These are phyloP conservation scores for Fusarium paranaense DNA, from an alignment of 2,329 filamentous ascomycete species.

Conservation along the genomic window DNA sequence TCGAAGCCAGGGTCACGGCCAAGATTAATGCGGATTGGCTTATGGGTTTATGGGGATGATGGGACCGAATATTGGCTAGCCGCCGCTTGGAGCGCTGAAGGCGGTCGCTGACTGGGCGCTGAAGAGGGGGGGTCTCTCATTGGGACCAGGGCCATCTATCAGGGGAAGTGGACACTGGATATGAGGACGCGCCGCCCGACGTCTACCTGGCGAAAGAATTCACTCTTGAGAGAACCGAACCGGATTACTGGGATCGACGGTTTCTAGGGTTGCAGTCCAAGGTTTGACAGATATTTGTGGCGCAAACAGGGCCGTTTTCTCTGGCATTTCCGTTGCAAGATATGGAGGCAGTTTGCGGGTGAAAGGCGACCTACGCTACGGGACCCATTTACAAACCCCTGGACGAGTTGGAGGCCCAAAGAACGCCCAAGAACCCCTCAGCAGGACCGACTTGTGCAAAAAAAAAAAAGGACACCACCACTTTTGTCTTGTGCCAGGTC, in stretches of 20 bases:
- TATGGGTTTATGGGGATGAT: conserved; percentile 29
- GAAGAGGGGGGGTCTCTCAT: neutral
- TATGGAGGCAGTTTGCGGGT: neutral
- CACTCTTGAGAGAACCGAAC: neutral
- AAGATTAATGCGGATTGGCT: conserved; percentile 36
- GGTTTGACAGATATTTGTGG: conserved; percentile 5
- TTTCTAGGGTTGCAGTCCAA: neutral
- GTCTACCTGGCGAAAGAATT: conserved; percentile 18
- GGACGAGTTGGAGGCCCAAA: neutral
- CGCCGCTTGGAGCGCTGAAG: conserved; percentile 21
- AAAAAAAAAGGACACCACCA: neutral
- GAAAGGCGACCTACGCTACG: neutral
- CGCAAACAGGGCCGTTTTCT: neutral
- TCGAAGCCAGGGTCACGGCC: conserved; percentile 22
- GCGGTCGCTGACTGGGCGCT: conserved; percentile 7
- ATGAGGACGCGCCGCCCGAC: conserved; percentile 30
- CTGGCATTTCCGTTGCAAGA: neutral
- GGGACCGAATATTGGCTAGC: conserved; percentile 36
- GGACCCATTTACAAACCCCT: neutral
- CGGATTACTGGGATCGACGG: neutral
- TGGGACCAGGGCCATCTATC: conserved; percentile 24
- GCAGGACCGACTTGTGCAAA: neutral
- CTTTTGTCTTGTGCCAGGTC: neutral
- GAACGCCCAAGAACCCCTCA: neutral
- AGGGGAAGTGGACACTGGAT: conserved; percentile 35